Conservation (phyloP, 208 protist genomes). For the Acanthamoeba castellanii region DNA sequence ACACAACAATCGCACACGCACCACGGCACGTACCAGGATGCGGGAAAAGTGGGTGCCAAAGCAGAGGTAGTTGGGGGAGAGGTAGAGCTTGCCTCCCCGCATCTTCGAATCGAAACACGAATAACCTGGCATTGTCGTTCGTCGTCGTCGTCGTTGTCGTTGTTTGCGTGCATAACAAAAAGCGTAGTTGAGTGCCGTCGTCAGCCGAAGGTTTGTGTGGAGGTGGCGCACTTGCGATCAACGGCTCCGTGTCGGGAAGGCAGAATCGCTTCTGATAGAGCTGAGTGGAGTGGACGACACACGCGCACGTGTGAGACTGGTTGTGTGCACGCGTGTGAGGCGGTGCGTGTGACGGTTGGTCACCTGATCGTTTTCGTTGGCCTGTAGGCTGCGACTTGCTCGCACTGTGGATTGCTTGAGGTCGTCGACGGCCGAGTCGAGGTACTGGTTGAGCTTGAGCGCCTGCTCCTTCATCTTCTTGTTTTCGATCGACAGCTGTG, state of each 20-base stretch:
- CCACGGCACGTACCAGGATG: background rate
- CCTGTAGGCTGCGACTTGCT: constrained; percentile 1
- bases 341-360: background rate
- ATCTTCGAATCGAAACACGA: constrained; percentile 38
- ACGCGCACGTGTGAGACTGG: background rate
- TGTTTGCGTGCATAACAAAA: too few species aligned
- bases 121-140: background rate
- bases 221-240: background rate
- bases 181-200: too few species aligned
- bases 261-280: constrained; percentile 8
- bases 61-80: constrained; percentile 59
- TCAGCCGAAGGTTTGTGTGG: too few species aligned
- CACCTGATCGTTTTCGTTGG: constrained; percentile 40
- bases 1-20: too few species aligned
- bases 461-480: background rate
- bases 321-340: background rate
- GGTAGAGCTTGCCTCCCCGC: constrained; percentile 51
- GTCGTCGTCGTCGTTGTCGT: too few species aligned
- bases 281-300: background rate
- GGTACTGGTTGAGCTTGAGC: constrained; percentile 27
- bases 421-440: background rate
- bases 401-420: background rate
- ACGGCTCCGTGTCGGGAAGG: background rate
- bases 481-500: background rate
- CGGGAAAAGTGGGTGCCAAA: constrained; percentile 45